Evolutionary conservation across 805 yeast species (phyloP), one percentile per base, ranked within the genome.

Genomic region (Saccharomycopsis fermentans): DNA sequence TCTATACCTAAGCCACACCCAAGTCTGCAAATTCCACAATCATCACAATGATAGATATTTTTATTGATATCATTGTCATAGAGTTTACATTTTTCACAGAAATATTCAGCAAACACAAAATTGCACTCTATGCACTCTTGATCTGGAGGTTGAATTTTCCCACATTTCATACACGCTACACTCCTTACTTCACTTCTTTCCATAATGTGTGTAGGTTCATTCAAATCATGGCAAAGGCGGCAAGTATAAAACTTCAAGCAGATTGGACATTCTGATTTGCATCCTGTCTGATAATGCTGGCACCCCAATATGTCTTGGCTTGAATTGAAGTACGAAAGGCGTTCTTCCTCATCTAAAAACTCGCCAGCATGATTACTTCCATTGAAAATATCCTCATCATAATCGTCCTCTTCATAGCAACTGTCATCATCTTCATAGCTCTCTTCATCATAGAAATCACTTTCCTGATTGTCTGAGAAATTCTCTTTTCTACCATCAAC

Each of bases 1-100:
- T 91, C 97, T 63, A 86, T 85, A 17, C 89, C 94, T 24, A 90
- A 71, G 0, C 97, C 97, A 27, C 86, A 75, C 1, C 98, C 98
- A 9, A 92, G 74, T 14, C 97, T 79, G 69, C 98, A 91, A 57
- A 92, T 90, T 0, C 96, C 96, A 73, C 98, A 91, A 65, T 84
- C 87, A 65, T 84, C 88, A 70, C 98, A 91, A 69, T 91, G 98
- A 67, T 90, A 91, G 26, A 91, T 90, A 62, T 86, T 86, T 67
- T 89, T 90, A 50, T 77, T 73, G 54, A 80, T 83, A 67, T 89
- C 94, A 67, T 86, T 85, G 68, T 90, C 97, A 75, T 86, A 92
- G 27, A 91, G 76, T 60, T 82, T 84, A 73, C 98, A 91, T 55
- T 75, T 80, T 4, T 74, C 75, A 70, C 98, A 91, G 68, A 80